Conservation (phyloP, 148 eudicot genomes). For the Talinum fruticosum region DNA sequence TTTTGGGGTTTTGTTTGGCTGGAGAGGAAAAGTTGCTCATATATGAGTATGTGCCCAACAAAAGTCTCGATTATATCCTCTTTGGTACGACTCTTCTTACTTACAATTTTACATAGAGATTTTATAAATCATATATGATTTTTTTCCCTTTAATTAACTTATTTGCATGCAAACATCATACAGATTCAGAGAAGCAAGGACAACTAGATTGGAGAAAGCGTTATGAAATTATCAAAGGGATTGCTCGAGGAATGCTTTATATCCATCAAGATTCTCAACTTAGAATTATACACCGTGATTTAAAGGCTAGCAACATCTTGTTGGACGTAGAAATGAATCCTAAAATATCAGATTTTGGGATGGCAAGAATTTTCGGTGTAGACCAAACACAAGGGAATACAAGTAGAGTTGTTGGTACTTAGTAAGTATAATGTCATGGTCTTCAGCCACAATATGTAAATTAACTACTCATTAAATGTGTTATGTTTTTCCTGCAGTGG, state of each 20-base stretch:
- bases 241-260: conserved; percentile 34
- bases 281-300: conserved; percentile 31
- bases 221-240: conserved; percentile 28
- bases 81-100: conserved; percentile 1
- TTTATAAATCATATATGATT: neutral
- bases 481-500: conserved; percentile 15
- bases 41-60: conserved; percentile 24
- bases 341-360: conserved; percentile 36
- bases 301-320: conserved; percentile 34
- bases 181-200: conserved; percentile 9
- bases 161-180: neutral
- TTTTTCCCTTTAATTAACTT: neutral
- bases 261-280: conserved; percentile 35
- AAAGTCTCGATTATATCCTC: conserved; percentile 20
- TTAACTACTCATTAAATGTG: no score
- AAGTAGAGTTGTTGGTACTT: conserved; percentile 28
- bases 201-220: conserved; percentile 28
- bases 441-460: neutral
- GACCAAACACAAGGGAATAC: conserved; percentile 32
- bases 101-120: neutral
- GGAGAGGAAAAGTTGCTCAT: conserved; percentile 33
- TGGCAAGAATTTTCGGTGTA: conserved; percentile 33
- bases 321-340: conserved; percentile 32
- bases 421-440: conserved; percentile 15
- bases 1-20: conserved; percentile 27